Evolutionary conservation across 2,329 filamentous ascomycete species (phyloP), one percentile per base, ranked within the genome.

Genomic region (Sarocladium kiliense): DNA sequence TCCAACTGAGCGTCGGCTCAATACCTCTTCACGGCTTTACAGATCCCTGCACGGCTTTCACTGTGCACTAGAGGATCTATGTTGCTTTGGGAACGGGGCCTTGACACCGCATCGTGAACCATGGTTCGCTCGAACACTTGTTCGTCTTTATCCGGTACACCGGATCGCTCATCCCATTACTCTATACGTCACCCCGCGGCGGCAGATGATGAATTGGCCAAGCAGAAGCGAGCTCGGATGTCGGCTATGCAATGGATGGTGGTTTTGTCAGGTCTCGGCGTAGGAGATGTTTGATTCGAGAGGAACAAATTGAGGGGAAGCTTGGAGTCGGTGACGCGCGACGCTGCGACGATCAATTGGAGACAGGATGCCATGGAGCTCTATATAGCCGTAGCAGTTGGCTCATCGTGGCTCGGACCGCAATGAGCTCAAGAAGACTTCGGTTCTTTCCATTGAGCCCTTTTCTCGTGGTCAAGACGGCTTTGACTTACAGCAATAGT

Each of bases 81-180:
- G 47, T 51, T 36, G 14, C 47, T 51, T 51, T 23, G 30, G 47
- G 27, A 51, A 51, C 47, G 47, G 47, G 47, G 47, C 47, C 27
- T 34, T 25, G 23, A 36, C 47, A 36, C 47, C 47, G 26, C 10
- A 3, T 34, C 27, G 25, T 14, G 47, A 51, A 51, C 27, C 47
- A 36, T 51, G 47, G 47, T 51, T 21, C 47, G 47, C n/a, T 36
- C 18, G 4, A 27, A 19, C 27, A 5, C 16, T 23, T 23, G 16
- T 5, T 21, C 14, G 10, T 12, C 18, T 51, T 51, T 51, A 51
- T 10, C 47, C 47, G 47, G 47, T 27, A 51, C 27, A 3, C 11
- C 30, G 47, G 47, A 14, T 36, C 30, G 30, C 30, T 3, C 27
- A 12, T 27, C 27, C 11, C 23, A 36, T n/a, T 36, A 21, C 30